phyloP scores from a whole-genome alignment of 2,329 filamentous ascomycete genomes.

The Colletotrichum sp. region DNA sequence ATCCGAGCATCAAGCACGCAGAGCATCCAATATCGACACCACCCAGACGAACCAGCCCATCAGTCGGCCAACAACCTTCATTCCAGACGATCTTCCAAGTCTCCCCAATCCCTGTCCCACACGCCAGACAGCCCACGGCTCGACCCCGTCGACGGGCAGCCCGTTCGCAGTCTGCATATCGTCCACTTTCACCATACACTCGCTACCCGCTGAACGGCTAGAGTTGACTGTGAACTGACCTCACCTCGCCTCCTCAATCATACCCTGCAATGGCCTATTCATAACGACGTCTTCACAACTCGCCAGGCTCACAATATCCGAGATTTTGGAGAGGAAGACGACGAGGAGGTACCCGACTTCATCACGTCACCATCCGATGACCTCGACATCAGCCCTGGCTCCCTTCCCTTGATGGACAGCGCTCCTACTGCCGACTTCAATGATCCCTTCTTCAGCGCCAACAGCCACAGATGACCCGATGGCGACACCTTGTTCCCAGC shows the following conservation, averaged over 20 bases:
- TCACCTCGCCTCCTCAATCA: conserved; percentile 9
- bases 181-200: background rate
- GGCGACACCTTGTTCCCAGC: background rate
- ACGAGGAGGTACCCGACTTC: background rate
- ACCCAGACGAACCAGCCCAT: background rate
- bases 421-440: background rate
- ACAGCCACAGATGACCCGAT: background rate
- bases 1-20: background rate
- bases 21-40: background rate
- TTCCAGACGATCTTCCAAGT: background rate
- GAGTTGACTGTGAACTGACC: conserved; percentile 1
- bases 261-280: background rate
- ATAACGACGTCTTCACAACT: background rate
- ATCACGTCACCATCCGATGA: background rate
- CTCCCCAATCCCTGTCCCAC: background rate
- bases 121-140: background rate
- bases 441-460: background rate
- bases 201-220: background rate
- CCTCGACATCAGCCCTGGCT: background rate
- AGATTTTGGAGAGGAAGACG: background rate
- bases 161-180: background rate
- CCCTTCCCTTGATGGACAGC: background rate
- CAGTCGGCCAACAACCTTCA: background rate
- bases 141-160: background rate
- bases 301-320: background rate